Base-by-base conservation (phyloP, 2,329 filamentous ascomycete species). In the Harringtonia lauricola region DNA sequence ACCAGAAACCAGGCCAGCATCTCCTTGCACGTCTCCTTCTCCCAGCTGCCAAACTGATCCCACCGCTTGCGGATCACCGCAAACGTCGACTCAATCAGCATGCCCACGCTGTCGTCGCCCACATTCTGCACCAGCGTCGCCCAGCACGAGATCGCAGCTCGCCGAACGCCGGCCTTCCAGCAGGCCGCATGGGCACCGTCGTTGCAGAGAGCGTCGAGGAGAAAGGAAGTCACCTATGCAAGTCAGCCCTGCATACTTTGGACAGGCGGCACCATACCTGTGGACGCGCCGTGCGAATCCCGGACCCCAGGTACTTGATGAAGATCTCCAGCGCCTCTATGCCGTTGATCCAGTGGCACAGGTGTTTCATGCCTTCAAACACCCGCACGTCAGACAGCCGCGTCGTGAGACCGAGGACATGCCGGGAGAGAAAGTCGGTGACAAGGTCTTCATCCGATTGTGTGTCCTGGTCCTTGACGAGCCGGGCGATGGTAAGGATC, bases 211-310 rank as follows among this genome's bases (percentile, higher is more conserved):
- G 88, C 88, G 19, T 87, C 88, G 49, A 94, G 79, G 13, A 98
- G 68, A 57, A 86, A 95, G n/a, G 90, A 88, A 51, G 87, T 87
- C 44, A 96, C 90, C 80, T 90, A n/a, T n/a, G n/a, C n/a, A n/a
- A n/a, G n/a, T n/a, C n/a, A n/a, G n/a, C n/a, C n/a, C n/a, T n/a
- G n/a, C n/a, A n/a, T n/a, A n/a, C n/a, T n/a, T n/a, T n/a, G n/a
- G n/a, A n/a, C n/a, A n/a, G n/a, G n/a, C n/a, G n/a, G 54, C 10
- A 42, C 61, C 70, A 52, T 62, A 87, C 85, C 68, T 95, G 90
- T 19, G 92, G 90, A 34, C 95, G 70, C 40, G 86, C 92, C 53
- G 83, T 79, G 48, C 79, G 81, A 28, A 89, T 78, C 55, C 85
- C 80, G 3, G 71, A 71, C 54, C 79, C 82, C 36, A 86, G 84